Evolutionary conservation across 768 basidiomycete species (phyloP), one percentile per base, ranked within the genome.

Genomic region (Mycena floridula): DNA sequence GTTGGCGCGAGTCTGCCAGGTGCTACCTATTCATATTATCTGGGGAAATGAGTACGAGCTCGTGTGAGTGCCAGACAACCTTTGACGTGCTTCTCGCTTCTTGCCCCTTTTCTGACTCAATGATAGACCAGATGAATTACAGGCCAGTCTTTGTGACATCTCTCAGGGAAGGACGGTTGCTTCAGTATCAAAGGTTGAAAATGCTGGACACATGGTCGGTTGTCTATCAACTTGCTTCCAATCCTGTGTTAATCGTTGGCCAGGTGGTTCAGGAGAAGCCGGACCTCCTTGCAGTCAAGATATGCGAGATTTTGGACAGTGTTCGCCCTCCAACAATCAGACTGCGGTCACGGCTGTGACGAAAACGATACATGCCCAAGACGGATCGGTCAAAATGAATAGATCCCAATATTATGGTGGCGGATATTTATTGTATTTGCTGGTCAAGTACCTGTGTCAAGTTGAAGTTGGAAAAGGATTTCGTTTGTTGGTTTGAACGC

Each of bases 231-330:
- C n/a, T 24, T 13, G 2, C 22, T 25, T 13, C 40, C 26, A 23
- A 25, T 11, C 25, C 4, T 11, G 22, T 24, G 6, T 38, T 16
- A 13, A 27, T 36, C 13, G 7, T 27, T 25, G 22, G 40, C 26
- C 36, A 74, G 72, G 53, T 76, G 23, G 65, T 73, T 1, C 74
- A 74, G 44, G 72, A 76, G 50, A 54, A 64, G 36, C 74, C 74
- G 1, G 60, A 70, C 42, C 46, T 52, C 5, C 54, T 74, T 15
- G 70, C 70, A 9, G 44, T 54, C 2, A 62, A 58, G 1, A 63
- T 74, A 11, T 51, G 56, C 42, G 52, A 57, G 15, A 60, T 67
- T 25, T 44, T 75, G n/a, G 55, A 65, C 28, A 56, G 53, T 4
- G 50, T 67, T 7, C 39, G 46, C 28, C 46, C 44, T 4, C 22